A percentile compares a stretch with the other conserved stretches of the same genome.
Evolutionary conservation across 768 basidiomycete species (phyloP).

Genomic region (Asterophora parasitica): DNA sequence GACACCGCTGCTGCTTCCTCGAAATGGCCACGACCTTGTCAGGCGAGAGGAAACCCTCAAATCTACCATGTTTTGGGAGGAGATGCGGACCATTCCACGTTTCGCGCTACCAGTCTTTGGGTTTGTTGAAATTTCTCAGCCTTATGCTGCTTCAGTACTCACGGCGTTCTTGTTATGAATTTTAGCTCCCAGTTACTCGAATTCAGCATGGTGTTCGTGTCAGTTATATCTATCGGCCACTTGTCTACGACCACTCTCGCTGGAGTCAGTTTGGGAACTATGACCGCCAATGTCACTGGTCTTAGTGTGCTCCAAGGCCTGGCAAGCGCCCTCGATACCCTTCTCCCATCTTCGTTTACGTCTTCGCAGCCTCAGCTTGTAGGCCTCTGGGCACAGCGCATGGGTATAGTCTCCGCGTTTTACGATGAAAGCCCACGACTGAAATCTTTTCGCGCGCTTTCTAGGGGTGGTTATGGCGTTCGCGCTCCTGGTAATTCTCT

Average conservation of each 20-base stretch:
- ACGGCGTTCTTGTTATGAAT: too few relatives aligned
- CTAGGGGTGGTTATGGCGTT: conserved; percentile 57
- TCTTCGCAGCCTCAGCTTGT: conserved; percentile 83
- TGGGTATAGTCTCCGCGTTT: conserved; percentile 52
- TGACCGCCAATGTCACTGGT: conserved; percentile 71
- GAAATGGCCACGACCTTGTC: too few relatives aligned
- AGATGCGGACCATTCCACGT: not conserved
- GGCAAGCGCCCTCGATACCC: conserved; percentile 81
- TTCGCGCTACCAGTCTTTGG: conserved; percentile 8
- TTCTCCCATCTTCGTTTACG: conserved; percentile 94
- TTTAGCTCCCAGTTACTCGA: conserved; percentile 73
- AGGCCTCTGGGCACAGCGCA: conserved; percentile 86
- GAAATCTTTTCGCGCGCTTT: not conserved
- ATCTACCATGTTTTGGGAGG: conserved; percentile 8
- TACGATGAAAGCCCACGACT: not conserved
- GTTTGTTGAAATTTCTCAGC: conserved; percentile 1
- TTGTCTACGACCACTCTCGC: conserved; percentile 85
- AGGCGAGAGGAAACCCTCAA: not conserved
- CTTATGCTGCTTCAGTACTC: too few relatives aligned
- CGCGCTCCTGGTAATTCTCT: conserved; percentile 44
- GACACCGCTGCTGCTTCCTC: too few relatives aligned
- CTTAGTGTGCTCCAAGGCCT: conserved; percentile 81
- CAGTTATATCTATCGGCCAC: conserved; percentile 86
- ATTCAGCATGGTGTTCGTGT: conserved; percentile 78
- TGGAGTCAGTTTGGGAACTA: conserved; percentile 66